A percentile compares a stretch with the other conserved stretches of the same genome.
Conservation (phyloP, 805 yeast species). For the Candida piceae region DNA sequence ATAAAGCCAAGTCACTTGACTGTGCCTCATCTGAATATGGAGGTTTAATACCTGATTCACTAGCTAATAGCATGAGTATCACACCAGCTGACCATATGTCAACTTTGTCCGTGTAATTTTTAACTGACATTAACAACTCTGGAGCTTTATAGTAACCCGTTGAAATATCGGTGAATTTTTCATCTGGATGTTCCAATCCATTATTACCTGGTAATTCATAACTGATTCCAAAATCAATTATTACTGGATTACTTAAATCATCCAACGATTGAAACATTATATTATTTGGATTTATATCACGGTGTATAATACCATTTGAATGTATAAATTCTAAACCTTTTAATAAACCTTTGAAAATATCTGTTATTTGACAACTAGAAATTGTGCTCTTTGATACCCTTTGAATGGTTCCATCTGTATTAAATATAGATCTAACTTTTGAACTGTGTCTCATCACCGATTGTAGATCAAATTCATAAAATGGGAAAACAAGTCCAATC, state of each 20-base stretch:
- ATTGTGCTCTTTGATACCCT: conserved; percentile 13
- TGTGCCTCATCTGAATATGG: conserved; percentile 36
- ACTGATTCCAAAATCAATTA: conserved; percentile 40
- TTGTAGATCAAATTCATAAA: conserved; percentile 31
- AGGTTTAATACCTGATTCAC: conserved; percentile 30
- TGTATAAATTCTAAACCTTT: conserved; percentile 62
- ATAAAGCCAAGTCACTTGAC: conserved; percentile 52
- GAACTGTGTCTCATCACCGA: conserved; percentile 30
- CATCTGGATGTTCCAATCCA: conserved; percentile 51
- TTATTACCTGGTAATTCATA: conserved; percentile 48
- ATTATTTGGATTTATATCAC: conserved; percentile 80
- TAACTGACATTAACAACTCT: conserved; percentile 60
- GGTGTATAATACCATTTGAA: conserved; percentile 54
- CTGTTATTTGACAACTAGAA: conserved; percentile 8
- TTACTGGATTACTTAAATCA: conserved; percentile 23
- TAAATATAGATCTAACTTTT: conserved; percentile 24
- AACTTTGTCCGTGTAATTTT: conserved; percentile 46
- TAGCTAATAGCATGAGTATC: conserved; percentile 47
- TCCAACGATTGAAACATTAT: conserved; percentile 27
- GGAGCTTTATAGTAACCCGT: conserved; percentile 72
- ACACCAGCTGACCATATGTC: conserved; percentile 77
- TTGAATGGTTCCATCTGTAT: conserved; percentile 11
- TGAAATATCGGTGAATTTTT: conserved; percentile 52
- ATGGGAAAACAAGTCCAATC: conserved; percentile 39
- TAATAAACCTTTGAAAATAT: conserved; percentile 34